phyloP scores from a whole-genome alignment of 2,329 filamentous ascomycete species.

The Coniella lustricola region DNA sequence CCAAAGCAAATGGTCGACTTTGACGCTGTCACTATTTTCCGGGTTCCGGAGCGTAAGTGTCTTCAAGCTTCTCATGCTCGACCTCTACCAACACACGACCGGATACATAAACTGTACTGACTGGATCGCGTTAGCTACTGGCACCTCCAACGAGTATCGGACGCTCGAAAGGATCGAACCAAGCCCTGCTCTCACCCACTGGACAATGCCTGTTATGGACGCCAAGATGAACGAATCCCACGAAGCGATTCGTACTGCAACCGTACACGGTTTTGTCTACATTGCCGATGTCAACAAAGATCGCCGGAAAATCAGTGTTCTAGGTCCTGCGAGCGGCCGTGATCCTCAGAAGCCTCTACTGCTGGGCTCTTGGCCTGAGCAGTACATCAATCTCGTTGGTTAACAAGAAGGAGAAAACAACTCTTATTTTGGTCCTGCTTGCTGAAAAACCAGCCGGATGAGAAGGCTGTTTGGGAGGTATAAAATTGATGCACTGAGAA shows the following conservation, averaged over 20 bases:
- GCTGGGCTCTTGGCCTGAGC: slow-evolving; percentile 81
- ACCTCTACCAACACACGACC: no score
- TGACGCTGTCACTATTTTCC: slow-evolving; percentile 66
- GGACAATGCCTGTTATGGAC: slow-evolving; percentile 78
- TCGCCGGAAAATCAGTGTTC: slow-evolving; percentile 69
- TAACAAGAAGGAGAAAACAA: slow-evolving; percentile 20
- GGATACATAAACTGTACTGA: no score
- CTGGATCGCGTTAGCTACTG: slow-evolving; percentile 17
- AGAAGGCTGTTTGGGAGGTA: no score
- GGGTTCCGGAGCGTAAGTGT: slow-evolving; percentile 51
- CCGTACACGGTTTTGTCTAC: slow-evolving; percentile 88
- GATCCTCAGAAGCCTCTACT: slow-evolving; percentile 75
- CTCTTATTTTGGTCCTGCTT: background rate
- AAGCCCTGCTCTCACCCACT: slow-evolving; percentile 65
- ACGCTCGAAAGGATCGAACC: slow-evolving; percentile 59
- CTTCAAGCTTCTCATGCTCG: slow-evolving; percentile 6
- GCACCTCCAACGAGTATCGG: slow-evolving; percentile 26
- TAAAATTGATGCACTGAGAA: no score
- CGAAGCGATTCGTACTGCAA: slow-evolving; percentile 69
- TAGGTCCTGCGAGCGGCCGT: slow-evolving; percentile 77
- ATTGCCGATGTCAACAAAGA: slow-evolving; percentile 86
- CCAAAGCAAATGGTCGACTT: slow-evolving; percentile 82
- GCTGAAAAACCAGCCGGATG: no score
- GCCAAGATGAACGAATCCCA: slow-evolving; percentile 62
- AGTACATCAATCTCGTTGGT: slow-evolving; percentile 68